Conservation (phyloP, 352 stramenopile genomes). For the Pythium aristosporum region DNA sequence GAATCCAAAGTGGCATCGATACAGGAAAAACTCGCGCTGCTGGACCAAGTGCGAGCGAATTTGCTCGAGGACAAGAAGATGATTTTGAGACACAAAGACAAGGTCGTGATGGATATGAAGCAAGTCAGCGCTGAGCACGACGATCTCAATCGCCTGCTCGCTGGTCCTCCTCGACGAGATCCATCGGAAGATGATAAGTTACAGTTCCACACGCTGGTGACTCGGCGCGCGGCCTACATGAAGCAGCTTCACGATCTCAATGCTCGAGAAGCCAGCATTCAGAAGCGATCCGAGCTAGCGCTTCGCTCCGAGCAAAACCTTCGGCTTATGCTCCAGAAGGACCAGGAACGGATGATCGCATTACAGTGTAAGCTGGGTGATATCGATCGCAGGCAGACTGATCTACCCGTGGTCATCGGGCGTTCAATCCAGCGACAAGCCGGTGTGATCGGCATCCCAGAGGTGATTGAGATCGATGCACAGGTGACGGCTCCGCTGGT, state of each 20-base stretch:
- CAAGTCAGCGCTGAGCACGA: slow-evolving; percentile 49
- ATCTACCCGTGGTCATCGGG: slow-evolving; percentile 61
- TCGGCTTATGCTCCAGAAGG: slow-evolving; percentile 33
- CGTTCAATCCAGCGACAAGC: slow-evolving; percentile 40
- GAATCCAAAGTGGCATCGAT: slow-evolving; percentile 50
- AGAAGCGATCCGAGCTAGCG: slow-evolving; percentile 46
- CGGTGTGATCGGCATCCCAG: not conserved
- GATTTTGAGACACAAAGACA: slow-evolving; percentile 50
- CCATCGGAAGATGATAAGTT: slow-evolving; percentile 57
- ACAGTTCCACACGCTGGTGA: slow-evolving; percentile 58
- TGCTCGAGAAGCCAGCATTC: slow-evolving; percentile 39
- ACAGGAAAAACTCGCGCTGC: slow-evolving; percentile 53
- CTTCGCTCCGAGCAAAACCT: slow-evolving; percentile 41
- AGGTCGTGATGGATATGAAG: slow-evolving; percentile 46
- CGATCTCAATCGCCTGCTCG: slow-evolving; percentile 42
- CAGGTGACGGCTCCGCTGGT: slow-evolving; percentile 26
- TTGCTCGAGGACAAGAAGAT: slow-evolving; percentile 43
- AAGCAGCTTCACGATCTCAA: slow-evolving; percentile 54
- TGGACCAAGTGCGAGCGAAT: slow-evolving; percentile 38
- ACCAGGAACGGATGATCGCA: slow-evolving; percentile 22
- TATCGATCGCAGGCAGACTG: slow-evolving; percentile 33
- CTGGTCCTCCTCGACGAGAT: slow-evolving; percentile 62
- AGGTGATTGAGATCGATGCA: not conserved
- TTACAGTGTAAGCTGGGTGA: slow-evolving; percentile 33
- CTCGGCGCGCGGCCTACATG: slow-evolving; percentile 38